A percentile compares a stretch with the other conserved stretches of the same genome.
Conservation (phyloP, 2,329 filamentous ascomycete species). For the Byssothecium circinans region DNA sequence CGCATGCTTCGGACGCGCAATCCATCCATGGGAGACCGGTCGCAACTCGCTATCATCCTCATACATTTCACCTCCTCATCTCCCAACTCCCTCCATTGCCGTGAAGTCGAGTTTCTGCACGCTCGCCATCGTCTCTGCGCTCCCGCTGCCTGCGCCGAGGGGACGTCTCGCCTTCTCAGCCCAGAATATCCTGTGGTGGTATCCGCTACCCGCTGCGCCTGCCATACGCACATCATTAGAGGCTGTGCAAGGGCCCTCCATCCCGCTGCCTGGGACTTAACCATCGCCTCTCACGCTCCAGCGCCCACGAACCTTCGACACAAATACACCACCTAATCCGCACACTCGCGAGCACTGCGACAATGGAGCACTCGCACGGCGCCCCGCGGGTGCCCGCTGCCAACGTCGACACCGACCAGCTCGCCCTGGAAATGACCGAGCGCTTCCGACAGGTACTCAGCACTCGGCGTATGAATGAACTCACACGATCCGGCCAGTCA, state of each 20-base stretch:
- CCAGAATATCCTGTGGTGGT: neutral
- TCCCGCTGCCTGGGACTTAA: conserved; percentile 13
- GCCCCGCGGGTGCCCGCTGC: conserved; percentile 29
- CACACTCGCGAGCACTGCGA: conserved; percentile 23
- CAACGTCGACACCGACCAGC: conserved; percentile 32
- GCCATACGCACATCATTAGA: conserved; percentile 15
- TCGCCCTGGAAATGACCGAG: conserved; percentile 74
- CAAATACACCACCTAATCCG: conserved; percentile 11
- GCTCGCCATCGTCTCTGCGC: neutral
- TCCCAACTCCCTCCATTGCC: neutral
- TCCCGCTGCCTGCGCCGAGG: neutral
- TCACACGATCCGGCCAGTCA: conserved; percentile 62
- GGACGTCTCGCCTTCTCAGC: neutral
- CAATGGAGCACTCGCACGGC: conserved; percentile 40
- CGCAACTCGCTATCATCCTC: neutral
- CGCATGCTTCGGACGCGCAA: neutral
- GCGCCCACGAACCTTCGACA: conserved; percentile 10
- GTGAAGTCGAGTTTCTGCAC: neutral
- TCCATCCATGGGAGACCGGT: neutral
- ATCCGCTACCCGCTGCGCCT: conserved; percentile 6
- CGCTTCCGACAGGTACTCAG: conserved; percentile 87
- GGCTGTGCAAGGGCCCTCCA: conserved; percentile 17
- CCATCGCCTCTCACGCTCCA: conserved; percentile 3
- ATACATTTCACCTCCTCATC: neutral
- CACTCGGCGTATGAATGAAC: conserved; percentile 82